These are phyloP conservation scores for Lactarius hatsudake DNA, from an alignment of 768 basidiomycete genomes.

Conservation along the genomic window DNA sequence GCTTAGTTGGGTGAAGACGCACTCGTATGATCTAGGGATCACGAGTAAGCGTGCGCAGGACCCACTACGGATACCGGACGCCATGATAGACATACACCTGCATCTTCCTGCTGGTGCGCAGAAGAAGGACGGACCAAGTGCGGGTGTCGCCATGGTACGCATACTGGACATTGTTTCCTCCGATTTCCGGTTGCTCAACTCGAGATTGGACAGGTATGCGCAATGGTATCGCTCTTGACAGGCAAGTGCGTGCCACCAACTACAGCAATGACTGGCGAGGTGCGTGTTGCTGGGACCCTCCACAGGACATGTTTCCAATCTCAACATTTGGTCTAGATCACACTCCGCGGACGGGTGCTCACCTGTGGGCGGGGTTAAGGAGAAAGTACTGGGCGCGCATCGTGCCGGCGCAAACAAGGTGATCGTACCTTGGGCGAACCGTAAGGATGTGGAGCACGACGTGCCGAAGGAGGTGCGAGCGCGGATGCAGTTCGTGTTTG, in stretches of 20 bases:
- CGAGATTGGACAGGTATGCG: slow-evolving; percentile 55
- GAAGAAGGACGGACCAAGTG: slow-evolving; percentile 92
- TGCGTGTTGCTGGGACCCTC: slow-evolving; percentile 26
- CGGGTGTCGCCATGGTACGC: slow-evolving; percentile 82
- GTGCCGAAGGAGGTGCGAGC: slow-evolving; percentile 68
- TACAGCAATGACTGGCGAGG: slow-evolving; percentile 90
- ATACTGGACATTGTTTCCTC: background rate
- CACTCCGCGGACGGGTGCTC: slow-evolving; percentile 78
- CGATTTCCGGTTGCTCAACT: background rate
- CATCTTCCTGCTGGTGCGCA: slow-evolving; percentile 89
- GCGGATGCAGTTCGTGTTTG: slow-evolving; percentile 81
- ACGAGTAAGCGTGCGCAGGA: slow-evolving; percentile 68
- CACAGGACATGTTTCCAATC: too few relatives aligned
- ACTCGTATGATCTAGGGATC: slow-evolving; percentile 77
- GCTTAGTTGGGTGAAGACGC: slow-evolving; percentile 87
- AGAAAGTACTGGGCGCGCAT: slow-evolving; percentile 88
- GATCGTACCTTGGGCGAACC: slow-evolving; percentile 80
- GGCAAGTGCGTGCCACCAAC: slow-evolving; percentile 69
- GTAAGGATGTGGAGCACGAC: slow-evolving; percentile 86
- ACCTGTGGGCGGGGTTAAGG: slow-evolving; percentile 88
- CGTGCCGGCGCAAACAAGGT: slow-evolving; percentile 81
- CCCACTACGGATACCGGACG: slow-evolving; percentile 67
- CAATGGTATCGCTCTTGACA: slow-evolving; percentile 81
- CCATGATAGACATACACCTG: slow-evolving; percentile 73
- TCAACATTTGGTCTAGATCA: slow-evolving; percentile 48